These are phyloP conservation scores for Smallanthus sonchifolius DNA, from an alignment of 129 eudicot species.

Conservation along the genomic window DNA sequence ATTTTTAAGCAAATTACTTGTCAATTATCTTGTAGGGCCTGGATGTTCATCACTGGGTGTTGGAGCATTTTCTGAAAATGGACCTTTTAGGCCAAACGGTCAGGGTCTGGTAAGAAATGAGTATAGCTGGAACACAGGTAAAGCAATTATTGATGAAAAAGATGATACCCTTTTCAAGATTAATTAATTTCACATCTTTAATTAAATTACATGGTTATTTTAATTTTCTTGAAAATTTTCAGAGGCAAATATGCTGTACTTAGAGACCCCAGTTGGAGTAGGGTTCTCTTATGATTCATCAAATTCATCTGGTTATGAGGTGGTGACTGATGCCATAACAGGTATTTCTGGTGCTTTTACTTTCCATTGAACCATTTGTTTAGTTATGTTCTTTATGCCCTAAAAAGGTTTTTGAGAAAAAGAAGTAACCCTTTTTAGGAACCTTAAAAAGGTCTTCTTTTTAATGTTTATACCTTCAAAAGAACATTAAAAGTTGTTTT, in stretches of 20 bases:
- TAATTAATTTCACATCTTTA: constrained; percentile 2
- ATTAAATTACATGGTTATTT: not conserved
- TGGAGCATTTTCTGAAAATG: constrained; percentile 99
- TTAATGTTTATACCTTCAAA: constrained; percentile 25
- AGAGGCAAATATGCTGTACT: constrained; percentile 85
- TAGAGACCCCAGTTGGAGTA: constrained; percentile 93
- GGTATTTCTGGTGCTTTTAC: constrained; percentile 36
- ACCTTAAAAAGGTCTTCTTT: constrained; percentile 35
- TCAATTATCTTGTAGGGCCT: constrained; percentile 63
- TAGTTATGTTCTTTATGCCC: constrained; percentile 25
- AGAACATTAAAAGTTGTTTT: constrained; percentile 21
- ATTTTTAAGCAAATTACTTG: constrained; percentile 18
- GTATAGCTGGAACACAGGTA: constrained; percentile 93
- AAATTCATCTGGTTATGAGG: constrained; percentile 48
- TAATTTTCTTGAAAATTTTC: constrained; percentile 21
- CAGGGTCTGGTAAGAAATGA: constrained; percentile 72
- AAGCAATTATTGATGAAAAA: constrained; percentile 14
- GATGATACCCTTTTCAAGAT: constrained; percentile 25
- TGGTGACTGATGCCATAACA: constrained; percentile 70
- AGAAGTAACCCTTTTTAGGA: constrained; percentile 29
- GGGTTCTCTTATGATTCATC: constrained; percentile 78
- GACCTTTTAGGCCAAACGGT: constrained; percentile 97
- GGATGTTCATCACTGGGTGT: constrained; percentile 99
- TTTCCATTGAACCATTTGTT: constrained; percentile 10
- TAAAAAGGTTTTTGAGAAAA: constrained; percentile 24